phyloP scores from a whole-genome alignment of 2,329 filamentous ascomycete species.

The Plectosphaerella cucumerina region DNA sequence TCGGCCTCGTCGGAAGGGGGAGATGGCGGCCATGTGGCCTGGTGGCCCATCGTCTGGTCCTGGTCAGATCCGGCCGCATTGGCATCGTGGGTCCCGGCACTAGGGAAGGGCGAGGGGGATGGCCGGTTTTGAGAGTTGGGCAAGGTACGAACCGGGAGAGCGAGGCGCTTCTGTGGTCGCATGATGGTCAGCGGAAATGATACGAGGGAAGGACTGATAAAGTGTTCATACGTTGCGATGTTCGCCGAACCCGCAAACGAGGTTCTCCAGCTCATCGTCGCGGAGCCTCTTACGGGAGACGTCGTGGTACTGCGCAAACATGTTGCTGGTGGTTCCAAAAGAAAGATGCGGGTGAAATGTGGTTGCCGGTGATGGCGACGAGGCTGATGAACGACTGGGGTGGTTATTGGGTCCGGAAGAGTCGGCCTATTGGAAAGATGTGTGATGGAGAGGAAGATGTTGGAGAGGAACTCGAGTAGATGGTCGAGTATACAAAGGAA shows the following conservation, averaged over 20 bases:
- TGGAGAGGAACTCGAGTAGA: too few species aligned
- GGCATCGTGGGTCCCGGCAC: neutral
- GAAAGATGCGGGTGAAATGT: neutral
- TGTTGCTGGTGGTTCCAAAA: conserved; percentile 16
- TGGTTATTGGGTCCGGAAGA: too few species aligned
- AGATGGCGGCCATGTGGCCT: conserved; percentile 20
- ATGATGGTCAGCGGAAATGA: neutral
- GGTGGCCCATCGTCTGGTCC: conserved; percentile 26
- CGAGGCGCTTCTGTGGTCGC: conserved; percentile 45
- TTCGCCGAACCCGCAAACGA: conserved; percentile 40
- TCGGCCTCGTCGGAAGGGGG: conserved; percentile 29
- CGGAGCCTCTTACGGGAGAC: conserved; percentile 38
- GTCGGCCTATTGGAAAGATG: too few species aligned
- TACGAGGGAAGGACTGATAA: neutral
- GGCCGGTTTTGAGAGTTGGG: conserved; percentile 29
- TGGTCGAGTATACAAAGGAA: too few species aligned
- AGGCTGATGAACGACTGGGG: too few species aligned
- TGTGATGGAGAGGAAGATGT: too few species aligned
- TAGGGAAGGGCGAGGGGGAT: conserved; percentile 18
- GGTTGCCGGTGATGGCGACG: too few species aligned
- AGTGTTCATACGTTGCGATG: conserved; percentile 41
- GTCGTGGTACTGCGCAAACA: conserved; percentile 31
- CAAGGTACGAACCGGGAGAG: conserved; percentile 46
- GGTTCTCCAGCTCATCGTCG: conserved; percentile 42
- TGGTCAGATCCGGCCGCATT: conserved; percentile 35